Base-by-base conservation (phyloP, 305 asterid species). In the Solanum chacoense region DNA sequence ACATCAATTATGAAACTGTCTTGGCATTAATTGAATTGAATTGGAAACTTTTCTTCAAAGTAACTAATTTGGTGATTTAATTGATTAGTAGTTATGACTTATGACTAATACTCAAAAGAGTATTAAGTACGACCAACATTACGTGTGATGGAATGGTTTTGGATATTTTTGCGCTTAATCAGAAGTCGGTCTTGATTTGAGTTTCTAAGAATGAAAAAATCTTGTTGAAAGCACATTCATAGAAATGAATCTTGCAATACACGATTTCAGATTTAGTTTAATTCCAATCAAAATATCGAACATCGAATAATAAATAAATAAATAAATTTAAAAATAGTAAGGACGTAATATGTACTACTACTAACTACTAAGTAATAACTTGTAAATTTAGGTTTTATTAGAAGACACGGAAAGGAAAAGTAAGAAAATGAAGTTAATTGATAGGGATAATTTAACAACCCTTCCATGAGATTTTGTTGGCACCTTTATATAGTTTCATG, bases 351-450 rank as follows among this genome's bases (percentile, higher is more conserved):
- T 35, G 32, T 11, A 36, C 26, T 18, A 9, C n/a, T 74, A 18
- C n/a, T 74, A 18, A 18, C 12, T 32, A 31, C n/a, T 34, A 32
- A 1, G 28, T 9, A 75, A 77, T 77, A 6, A 36, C 1, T 7
- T 77, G 11, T n/a, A 26, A 36, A 12, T 77, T 77, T 77, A 36
- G 32, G 32, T 1, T 77, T 77, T 36, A 77, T 77, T 77, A 36
- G 59, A 77, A 77, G 59, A 77, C 84, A n/a, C 84, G 84, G 26
- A 76, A 77, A 37, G 32, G 14, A 63, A 77, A 77, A 76, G 84
- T 76, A 0, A 77, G 84, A 36, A 36, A n/a, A 77, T 77, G 59
- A 77, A 77, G 59, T 77, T 77, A n/a, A 3, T 77, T 77, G 59
- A 36, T 6, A 36, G 84, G 1, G 84, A 36, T n/a, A 77, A n/a